Base-by-base conservation (phyloP, 352 stramenopile genomes). In the Achlya hypogyna region DNA sequence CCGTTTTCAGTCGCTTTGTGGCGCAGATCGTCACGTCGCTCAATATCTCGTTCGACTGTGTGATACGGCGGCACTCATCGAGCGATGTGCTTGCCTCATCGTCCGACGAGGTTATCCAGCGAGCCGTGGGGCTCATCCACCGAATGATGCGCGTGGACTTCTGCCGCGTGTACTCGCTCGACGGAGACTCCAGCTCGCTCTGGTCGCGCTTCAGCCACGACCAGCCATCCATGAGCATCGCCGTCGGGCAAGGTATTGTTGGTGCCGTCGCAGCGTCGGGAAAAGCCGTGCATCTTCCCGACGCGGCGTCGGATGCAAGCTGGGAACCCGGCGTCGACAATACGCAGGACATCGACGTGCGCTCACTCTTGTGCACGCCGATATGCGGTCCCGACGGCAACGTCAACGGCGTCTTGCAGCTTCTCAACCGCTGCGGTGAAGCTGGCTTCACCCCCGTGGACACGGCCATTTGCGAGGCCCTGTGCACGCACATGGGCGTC, bases 351-450 rank as follows among this genome's bases (percentile, higher is more conserved):
- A 51, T 76, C 1, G 74, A 75, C 8, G 72, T 81, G 40, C 68
- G 69, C 10, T 75, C 83, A 31, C 72, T 79, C 32, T 68, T 89
- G 9, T 81, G 78, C 53, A 62, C 88, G 1, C 81, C 81, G 0
- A 87, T 77, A 49, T 75, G 81, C 45, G 78, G 68, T 16, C 69
- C 56, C 25, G 69, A 71, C 25, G 65, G 75, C 4, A 72, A 73
- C 63, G 74, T 89, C 35, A 86, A 86, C 63, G 79, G 81, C 25
- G 77, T 88, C 29, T 76, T 86, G 27, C 65, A 87, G 28, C 74
- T 90, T 23, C 75, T 78, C 51, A 79, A 81, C 31, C 74, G 71
- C 52, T 63, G 69, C 2, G 72, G 68, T 25, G 58, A 71, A 16
- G 45, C 65, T 9, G 60, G 51, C 8, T 86, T 88, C 42, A 84